These are phyloP conservation scores for Kodamaea nitidulidarum DNA, from an alignment of 805 yeast genomes.

Conservation along the genomic window DNA sequence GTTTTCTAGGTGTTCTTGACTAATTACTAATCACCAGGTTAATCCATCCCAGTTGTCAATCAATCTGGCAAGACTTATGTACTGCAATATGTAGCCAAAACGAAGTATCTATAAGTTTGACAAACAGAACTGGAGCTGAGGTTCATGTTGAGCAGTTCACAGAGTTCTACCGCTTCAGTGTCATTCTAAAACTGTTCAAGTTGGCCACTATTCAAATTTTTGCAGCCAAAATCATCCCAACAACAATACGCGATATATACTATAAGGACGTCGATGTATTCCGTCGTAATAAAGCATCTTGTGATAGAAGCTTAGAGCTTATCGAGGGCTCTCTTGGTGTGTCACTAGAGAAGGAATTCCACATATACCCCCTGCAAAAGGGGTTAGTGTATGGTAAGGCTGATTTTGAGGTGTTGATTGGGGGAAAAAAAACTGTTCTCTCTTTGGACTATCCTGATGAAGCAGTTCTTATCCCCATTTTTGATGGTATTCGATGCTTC, in stretches of 20 bases:
- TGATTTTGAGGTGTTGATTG: neutral
- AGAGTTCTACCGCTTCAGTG: constrained; percentile 3
- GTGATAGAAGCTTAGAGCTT: constrained; percentile 36
- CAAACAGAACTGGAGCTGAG: neutral
- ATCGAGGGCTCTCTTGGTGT: constrained; percentile 38
- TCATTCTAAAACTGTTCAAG: constrained; percentile 7
- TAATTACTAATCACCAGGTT: no score
- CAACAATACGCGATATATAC: constrained; percentile 55
- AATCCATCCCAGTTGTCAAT: neutral
- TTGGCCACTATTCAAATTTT: constrained; percentile 1
- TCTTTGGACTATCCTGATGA: constrained; percentile 3
- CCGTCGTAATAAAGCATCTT: constrained; percentile 34
- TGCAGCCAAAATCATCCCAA: constrained; percentile 8
- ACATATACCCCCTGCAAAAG: constrained; percentile 51
- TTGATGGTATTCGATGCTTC: constrained; percentile 1
- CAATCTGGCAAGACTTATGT: constrained; percentile 4
- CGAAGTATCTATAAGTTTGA: neutral
- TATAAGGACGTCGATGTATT: constrained; percentile 56
- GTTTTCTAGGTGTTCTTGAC: no score
- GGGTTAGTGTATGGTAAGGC: constrained; percentile 47
- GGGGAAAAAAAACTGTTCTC: neutral
- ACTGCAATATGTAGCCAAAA: neutral
- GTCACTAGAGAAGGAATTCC: constrained; percentile 31
- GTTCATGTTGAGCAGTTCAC: constrained; percentile 5
- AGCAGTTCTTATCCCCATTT: constrained; percentile 28